Percentiles rank a stretch among this genome's conserved stretches.
phyloP scores from a whole-genome alignment of 768 basidiomycete genomes.

The Amanita polypyramis region DNA sequence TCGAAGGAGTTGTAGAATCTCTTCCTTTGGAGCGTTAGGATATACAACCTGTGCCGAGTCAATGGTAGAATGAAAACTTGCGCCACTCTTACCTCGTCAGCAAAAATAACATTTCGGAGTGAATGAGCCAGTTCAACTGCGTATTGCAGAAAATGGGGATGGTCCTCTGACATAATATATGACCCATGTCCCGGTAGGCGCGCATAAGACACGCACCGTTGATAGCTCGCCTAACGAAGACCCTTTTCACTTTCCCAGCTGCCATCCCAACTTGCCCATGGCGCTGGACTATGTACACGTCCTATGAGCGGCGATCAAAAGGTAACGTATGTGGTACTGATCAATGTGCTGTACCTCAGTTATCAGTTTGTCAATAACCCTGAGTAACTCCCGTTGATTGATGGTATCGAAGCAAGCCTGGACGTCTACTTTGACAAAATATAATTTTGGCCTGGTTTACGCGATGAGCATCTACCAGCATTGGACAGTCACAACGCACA shows the following conservation, averaged over 20 bases:
- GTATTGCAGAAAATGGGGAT: slow-evolving; percentile 60
- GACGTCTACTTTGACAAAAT: slow-evolving; percentile 96
- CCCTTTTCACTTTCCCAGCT: slow-evolving; percentile 45
- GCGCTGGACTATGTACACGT: slow-evolving; percentile 59
- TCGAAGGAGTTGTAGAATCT: slow-evolving; percentile 64
- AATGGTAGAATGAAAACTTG: not conserved
- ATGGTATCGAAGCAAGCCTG: slow-evolving; percentile 96
- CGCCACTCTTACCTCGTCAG: slow-evolving; percentile 58
- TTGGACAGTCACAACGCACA: slow-evolving; percentile 29
- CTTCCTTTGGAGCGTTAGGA: slow-evolving; percentile 37
- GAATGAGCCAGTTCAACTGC: slow-evolving; percentile 57
- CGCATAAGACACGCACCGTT: slow-evolving; percentile 34
- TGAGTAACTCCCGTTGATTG: slow-evolving; percentile 74
- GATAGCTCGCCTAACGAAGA: slow-evolving; percentile 48
- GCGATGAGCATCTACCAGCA: not conserved
- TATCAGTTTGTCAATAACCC: slow-evolving; percentile 64
- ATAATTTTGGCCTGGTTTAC: slow-evolving; percentile 62
- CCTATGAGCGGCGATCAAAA: slow-evolving; percentile 30
- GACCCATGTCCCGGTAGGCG: not conserved
- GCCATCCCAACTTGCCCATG: slow-evolving; percentile 56
- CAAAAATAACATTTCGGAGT: slow-evolving; percentile 70
- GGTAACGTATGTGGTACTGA: not conserved
- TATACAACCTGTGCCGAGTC: slow-evolving; percentile 30
- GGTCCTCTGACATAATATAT: slow-evolving; percentile 43
- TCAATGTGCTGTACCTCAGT: slow-evolving; percentile 42